phyloP scores from a whole-genome alignment of 2,329 filamentous ascomycete species.

The Cordyceps pruinosa region DNA sequence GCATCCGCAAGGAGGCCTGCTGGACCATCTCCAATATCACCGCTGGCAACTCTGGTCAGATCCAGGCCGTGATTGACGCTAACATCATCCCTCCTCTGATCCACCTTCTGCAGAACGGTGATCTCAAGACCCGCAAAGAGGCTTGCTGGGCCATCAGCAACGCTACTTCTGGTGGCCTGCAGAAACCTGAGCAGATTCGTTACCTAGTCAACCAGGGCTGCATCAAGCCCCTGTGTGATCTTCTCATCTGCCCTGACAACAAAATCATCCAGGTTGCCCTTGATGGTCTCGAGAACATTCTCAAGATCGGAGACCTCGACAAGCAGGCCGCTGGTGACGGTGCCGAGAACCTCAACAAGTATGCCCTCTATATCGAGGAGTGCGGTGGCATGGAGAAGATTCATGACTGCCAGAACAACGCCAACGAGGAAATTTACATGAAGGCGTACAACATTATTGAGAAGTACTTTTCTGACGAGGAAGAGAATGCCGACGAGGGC shows the following conservation, averaged over 20 bases:
- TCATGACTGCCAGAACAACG: slow-evolving; percentile 99
- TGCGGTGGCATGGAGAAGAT: slow-evolving; percentile 99
- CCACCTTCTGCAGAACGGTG: slow-evolving; percentile 89
- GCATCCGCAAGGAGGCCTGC: slow-evolving; percentile 98
- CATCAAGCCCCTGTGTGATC: slow-evolving; percentile 94
- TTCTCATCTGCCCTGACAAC: slow-evolving; percentile 94
- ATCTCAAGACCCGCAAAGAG: slow-evolving; percentile 98
- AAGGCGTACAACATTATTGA: slow-evolving; percentile 99
- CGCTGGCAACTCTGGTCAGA: slow-evolving; percentile 94
- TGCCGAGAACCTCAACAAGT: slow-evolving; percentile 82
- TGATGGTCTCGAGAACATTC: slow-evolving; percentile 96
- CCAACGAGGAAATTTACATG: slow-evolving; percentile 99
- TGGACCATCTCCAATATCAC: slow-evolving; percentile 99
- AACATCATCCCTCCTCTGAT: slow-evolving; percentile 96
- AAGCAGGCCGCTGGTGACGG: slow-evolving; percentile 78
- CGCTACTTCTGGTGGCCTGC: slow-evolving; percentile 90
- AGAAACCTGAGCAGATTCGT: slow-evolving; percentile 97
- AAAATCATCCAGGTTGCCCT: slow-evolving; percentile 99
- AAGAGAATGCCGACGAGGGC: slow-evolving; percentile 80
- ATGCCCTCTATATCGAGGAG: slow-evolving; percentile 96
- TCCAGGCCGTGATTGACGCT: slow-evolving; percentile 92
- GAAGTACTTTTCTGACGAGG: slow-evolving; percentile 99
- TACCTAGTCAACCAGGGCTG: slow-evolving; percentile 90
- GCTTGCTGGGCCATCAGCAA: slow-evolving; percentile 99
- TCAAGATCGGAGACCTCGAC: slow-evolving; percentile 98